Evolutionary conservation across 2,329 filamentous ascomycete genomes (phyloP), one percentile per base, ranked within the genome.

Genomic region (Fusarium sp.): DNA sequence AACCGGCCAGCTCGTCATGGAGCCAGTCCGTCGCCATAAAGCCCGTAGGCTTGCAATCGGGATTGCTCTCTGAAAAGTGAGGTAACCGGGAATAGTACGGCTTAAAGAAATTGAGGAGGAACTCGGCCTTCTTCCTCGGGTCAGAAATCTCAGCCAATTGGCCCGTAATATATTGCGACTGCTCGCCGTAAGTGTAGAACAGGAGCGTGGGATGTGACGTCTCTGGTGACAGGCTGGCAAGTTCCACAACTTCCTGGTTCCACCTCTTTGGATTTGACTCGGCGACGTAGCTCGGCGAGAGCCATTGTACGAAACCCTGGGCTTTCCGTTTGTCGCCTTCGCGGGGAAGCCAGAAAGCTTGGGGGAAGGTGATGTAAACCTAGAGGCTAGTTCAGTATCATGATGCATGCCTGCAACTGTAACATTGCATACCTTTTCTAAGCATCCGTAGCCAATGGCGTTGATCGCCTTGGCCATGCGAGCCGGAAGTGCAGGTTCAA

Each of bases 31-130:
- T 97, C 0, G 92, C 89, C 4, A 94, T 83, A 40, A 90, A 87
- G 1, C 84, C 87, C 1, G 78, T 81, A 0, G 94, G 93, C 34
- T 83, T 83, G 76, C 94, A 96, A 8, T 85, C 82, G 0, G 87
- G 76, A 0, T 86, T 82, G 0, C 68, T 70, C 1, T 84, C 74
- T 1, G 84, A 80, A 81, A 93, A 97, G 66, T 91, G 86, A 0
- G 92, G 93, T 1, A 97, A 84, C 1, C 86, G 87, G 3, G 92
- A 91, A 82, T 92, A 94, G 81, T 95, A 97, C 0, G 95, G 94
- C 6, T 83, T 78, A 79, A 97, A 93, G 82, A 93, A 94, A 11
- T 83, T 74, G n/a, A 86, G 78, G 0, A 97, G 83, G 47, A 88
- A 86, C 0, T 79, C 76, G 16, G 88, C 82, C 72, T 87, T 87